Base-by-base conservation (phyloP, 441 rosid species). In the Theobroma grandiflorum region DNA sequence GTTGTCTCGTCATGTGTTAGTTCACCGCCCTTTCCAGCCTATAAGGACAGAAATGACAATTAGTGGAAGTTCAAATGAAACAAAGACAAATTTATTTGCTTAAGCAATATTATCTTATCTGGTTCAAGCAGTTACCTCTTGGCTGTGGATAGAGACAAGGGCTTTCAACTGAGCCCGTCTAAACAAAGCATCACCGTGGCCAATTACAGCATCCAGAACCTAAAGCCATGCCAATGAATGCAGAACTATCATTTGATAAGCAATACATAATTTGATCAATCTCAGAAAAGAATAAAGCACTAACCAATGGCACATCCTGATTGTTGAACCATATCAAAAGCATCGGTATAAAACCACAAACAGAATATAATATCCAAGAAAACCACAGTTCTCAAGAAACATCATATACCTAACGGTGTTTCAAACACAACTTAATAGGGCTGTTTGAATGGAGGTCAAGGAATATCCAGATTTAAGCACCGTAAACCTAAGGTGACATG, bases 21-120 rank as follows among this genome's bases (percentile, higher is more conserved):
- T 83, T 92, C 96, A 74, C 96, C 96, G 8, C 96, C 96, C 78
- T 89, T 89, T 58, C 96, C 96, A 81, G 94, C 96, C 96, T 90
- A 80, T 72, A 82, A 72, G 66, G 37, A 82, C 12, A 67, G 50
- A 81, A 88, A 62, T 31, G 66, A 57, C 53, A 82, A 22, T 82
- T 66, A 87, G 57, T 59, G 45, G 45, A 84, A 78, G 87, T 81
- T 75, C 82, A 69, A 75, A 65, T 55, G 80, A 50, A 40, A 16
- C 53, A 75, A 75, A 74, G 35, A 57, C 53, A 62, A 67, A 4
- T 42, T 35, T 8, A 76, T 69, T 49, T 64, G 61, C 57, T 42
- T 75, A n/a, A 33, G 45, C 33, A 75, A 75, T 33, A 64, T 18
- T 31, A 3, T 75, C 43, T 37, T 12, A 11, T 18, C 61, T 65